These are phyloP conservation scores for Dipteronia dyeriana DNA, from an alignment of 345 rosid species.

Conservation along the genomic window DNA sequence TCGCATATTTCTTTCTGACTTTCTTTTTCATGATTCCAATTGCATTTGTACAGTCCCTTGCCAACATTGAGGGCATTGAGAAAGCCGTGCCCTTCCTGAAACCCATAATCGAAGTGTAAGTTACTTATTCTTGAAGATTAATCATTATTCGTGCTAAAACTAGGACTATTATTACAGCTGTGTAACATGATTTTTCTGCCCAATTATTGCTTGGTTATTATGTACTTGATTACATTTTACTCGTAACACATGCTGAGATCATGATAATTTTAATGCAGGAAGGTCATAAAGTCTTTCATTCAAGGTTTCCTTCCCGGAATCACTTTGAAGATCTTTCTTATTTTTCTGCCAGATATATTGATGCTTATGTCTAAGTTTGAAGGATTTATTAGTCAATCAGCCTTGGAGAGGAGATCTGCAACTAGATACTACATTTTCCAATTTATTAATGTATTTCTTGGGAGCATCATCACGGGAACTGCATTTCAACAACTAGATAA, in stretches of 20 bases:
- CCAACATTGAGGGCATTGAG: constrained; percentile 90
- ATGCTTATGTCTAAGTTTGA: constrained; percentile 98
- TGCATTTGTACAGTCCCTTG: constrained; percentile 85
- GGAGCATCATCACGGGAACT: constrained; percentile 89
- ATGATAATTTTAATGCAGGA: constrained; percentile 46
- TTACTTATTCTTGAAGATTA: constrained; percentile 13
- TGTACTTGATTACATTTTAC: background rate
- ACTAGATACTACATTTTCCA: constrained; percentile 76
- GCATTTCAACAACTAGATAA: constrained; percentile 89
- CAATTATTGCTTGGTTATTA: too few relatives aligned
- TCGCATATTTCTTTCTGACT: constrained; percentile 84
- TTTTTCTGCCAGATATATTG: constrained; percentile 77
- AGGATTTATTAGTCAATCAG: constrained; percentile 70
- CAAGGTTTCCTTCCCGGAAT: constrained; percentile 99
- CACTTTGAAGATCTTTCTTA: constrained; percentile 84
- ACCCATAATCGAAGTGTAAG: constrained; percentile 78
- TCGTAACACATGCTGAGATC: background rate
- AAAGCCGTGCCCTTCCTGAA: constrained; percentile 80
- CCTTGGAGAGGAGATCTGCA: constrained; percentile 86
- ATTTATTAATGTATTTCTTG: constrained; percentile 91
- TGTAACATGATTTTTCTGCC: too few relatives aligned
- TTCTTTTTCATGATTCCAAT: constrained; percentile 98
- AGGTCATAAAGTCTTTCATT: constrained; percentile 69
- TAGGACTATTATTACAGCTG: too few relatives aligned
- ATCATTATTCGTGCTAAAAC: background rate